These are phyloP conservation scores for Backusella liffmaniae DNA, from an alignment of 192 early-diverging fungal species.

Conservation along the genomic window DNA sequence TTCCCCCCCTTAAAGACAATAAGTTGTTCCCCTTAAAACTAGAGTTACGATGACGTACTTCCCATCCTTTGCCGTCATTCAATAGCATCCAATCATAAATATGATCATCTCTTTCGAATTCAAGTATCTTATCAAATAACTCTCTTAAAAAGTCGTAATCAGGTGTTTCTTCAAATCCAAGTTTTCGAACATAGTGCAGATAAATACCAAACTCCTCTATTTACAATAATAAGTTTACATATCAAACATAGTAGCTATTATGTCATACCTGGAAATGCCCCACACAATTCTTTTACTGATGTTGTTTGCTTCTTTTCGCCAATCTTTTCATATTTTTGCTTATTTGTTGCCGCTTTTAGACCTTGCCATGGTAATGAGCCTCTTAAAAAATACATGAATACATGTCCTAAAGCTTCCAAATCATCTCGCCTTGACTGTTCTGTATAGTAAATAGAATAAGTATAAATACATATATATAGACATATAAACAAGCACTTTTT, in stretches of 20 bases:
- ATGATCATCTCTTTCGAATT: constrained; percentile 79
- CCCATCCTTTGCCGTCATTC: constrained; percentile 51
- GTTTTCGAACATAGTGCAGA: constrained; percentile 65
- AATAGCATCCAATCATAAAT: constrained; percentile 91
- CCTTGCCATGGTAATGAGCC: constrained; percentile 83
- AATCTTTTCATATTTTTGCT: constrained; percentile 87
- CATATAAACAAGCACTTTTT: neutral
- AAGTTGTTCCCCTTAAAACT: neutral
- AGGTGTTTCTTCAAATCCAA: constrained; percentile 79
- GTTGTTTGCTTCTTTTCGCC: constrained; percentile 76
- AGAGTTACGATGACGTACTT: constrained; percentile 25
- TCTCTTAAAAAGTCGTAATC: constrained; percentile 75
- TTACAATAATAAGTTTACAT: neutral
- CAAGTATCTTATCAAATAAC: constrained; percentile 70
- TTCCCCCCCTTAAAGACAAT: neutral
- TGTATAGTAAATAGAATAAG: constrained; percentile 24
- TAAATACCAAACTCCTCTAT: constrained; percentile 66
- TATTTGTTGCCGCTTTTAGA: constrained; percentile 74
- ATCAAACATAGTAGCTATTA: neutral
- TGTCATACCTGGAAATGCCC: constrained; percentile 56
- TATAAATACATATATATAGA: neutral
- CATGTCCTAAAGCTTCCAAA: constrained; percentile 81
- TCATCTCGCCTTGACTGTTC: constrained; percentile 86
- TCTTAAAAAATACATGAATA: constrained; percentile 80
- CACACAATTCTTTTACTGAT: constrained; percentile 69